Evolutionary conservation across 768 basidiomycete genomes (phyloP), one percentile per base, ranked within the genome.

Genomic region (Leccinellum luteum): DNA sequence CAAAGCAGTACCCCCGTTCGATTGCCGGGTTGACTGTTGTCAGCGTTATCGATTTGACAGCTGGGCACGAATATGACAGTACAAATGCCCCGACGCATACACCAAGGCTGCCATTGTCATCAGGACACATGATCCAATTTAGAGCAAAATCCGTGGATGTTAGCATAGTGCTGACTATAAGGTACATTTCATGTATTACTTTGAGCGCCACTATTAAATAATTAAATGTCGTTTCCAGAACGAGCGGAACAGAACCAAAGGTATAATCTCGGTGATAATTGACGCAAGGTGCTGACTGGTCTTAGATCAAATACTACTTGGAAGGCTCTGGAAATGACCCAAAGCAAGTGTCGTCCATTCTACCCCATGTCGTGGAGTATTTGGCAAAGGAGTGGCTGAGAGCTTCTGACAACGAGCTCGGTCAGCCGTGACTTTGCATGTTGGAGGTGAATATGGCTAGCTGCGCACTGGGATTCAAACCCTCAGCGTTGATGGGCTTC

Each of bases 241-340:
- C 92, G 28, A 92, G 90, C 63, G 93, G 93, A 19, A 95, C 93
- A 14, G 92, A 94, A 64, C 92, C 92, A 0, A 94, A 94, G 83
- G 90, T 89, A 65, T 19, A 14, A 8, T 41, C 6, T 30, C 13
- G 27, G 8, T 4, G 13, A 3, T 30, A 12, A 34, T n/a, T 4
- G 14, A 52, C 23, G 41, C 44, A 30, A 3, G 8, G 19, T 25
- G 10, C 45, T 60, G 32, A 60, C 3, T 7, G 23, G 31, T 47
- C 52, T 34, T 52, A 80, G 89, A 90, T 94, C 74, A 95, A 95
- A 68, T 92, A 89, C 70, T 95, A 95, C 66, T 75, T 94, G 28
- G 93, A 95, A 75, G 93, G 90, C 12, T 81, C 76, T 50, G 90
- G 91, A 0, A 75, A 69, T 50, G 73, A 89, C 60, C 64, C 74